phyloP scores from a whole-genome alignment of 305 asterid genomes.

The Fraxinus sp. region DNA sequence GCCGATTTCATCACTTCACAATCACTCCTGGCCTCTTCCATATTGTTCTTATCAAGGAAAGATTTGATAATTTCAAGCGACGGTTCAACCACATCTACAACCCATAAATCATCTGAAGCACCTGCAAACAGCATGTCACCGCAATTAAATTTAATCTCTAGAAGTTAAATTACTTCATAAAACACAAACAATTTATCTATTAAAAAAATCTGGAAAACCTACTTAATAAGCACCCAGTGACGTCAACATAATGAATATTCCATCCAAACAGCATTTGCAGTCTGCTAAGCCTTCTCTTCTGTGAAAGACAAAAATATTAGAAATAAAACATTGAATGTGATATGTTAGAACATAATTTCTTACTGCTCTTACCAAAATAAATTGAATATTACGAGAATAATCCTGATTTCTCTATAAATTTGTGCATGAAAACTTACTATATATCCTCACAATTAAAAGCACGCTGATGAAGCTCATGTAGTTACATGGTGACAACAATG shows the following conservation, averaged over 20 bases:
- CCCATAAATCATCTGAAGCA: slow-evolving; percentile 54
- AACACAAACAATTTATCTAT: slow-evolving; percentile 1
- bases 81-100: slow-evolving; percentile 60
- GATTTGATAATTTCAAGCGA: slow-evolving; percentile 49
- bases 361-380: neutral
- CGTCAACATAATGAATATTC: slow-evolving; percentile 62
- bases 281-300: slow-evolving; percentile 76
- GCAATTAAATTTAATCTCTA: slow-evolving; percentile 9
- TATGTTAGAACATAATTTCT: neutral
- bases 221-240: slow-evolving; percentile 62
- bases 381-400: neutral
- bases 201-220: slow-evolving; percentile 18
- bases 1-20: slow-evolving; percentile 30
- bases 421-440: neutral
- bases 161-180: neutral
- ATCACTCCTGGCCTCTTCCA: slow-evolving; percentile 27
- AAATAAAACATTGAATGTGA: neutral
- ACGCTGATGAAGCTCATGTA: neutral
- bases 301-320: slow-evolving; percentile 24
- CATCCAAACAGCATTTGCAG: slow-evolving; percentile 81
- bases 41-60: slow-evolving; percentile 41
- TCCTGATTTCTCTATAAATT: neutral
- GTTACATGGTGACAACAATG: neutral
- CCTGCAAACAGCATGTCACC: slow-evolving; percentile 32
- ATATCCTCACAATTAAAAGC: neutral